Evolutionary conservation across 768 basidiomycete species (phyloP), one percentile per base, ranked within the genome.

Genomic region (Rhodotorula sphaerocarpa): DNA sequence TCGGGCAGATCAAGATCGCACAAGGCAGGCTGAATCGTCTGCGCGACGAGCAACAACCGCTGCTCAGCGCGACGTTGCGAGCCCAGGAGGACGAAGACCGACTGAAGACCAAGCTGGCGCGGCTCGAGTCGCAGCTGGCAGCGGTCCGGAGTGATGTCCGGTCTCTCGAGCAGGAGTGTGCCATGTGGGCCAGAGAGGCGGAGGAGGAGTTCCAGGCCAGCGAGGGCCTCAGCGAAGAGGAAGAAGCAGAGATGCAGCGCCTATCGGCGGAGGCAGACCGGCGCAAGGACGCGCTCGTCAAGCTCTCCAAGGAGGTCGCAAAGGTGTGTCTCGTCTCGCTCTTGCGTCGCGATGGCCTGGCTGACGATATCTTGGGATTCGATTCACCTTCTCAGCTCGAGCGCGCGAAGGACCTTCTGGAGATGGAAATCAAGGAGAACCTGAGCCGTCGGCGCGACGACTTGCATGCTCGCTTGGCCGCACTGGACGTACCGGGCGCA

Each of bases 351-450:
- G n/a, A n/a, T n/a, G n/a, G n/a, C n/a, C n/a, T n/a, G n/a, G n/a
- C n/a, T n/a, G n/a, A n/a, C n/a, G n/a, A n/a, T n/a, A n/a, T n/a
- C n/a, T n/a, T n/a, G n/a, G n/a, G n/a, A n/a, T n/a, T n/a, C n/a
- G n/a, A n/a, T n/a, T n/a, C n/a, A n/a, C n/a, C 25, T 15, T 42
- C 11, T 28, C 69, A 88, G 86, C 75, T 90, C 66, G 84, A 87
- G 44, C 81, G 83, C 18, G 80, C 79, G 66, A 90, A 88, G 77
- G 88, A 86, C 72, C 76, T 85, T 7, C 76, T 95, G 33, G 90
- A 95, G 73, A 92, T 95, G 57, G 93, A 97, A 74, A 79, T 97
- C 50, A 89, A 87, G 66, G 95, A 99, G 74, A 85, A 85, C 69
- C 79, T 97, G 20, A 81, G 84, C 27, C 82, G 92, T 12, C 81